These are phyloP conservation scores for Scheffersomyces spartinae DNA, from an alignment of 805 yeast species.

Conservation along the genomic window DNA sequence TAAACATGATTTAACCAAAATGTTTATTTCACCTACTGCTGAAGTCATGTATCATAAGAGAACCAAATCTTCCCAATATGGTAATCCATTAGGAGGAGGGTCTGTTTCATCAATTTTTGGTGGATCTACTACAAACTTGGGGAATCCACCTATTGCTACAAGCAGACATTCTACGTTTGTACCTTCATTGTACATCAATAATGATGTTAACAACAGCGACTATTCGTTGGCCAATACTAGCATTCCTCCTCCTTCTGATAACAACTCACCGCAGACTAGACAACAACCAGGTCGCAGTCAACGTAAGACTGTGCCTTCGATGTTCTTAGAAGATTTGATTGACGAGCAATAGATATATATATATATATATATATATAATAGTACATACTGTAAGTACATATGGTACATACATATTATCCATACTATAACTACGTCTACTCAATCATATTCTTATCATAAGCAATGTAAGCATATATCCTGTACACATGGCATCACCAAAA, in stretches of 20 bases:
- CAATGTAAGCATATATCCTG: no score
- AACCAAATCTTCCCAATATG: no score
- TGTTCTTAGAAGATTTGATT: slow-evolving; percentile 39
- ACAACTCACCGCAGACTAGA: slow-evolving; percentile 4
- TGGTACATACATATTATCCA: no score
- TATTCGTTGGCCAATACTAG: slow-evolving; percentile 8
- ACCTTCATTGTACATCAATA: slow-evolving; percentile 28
- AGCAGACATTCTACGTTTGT: slow-evolving; percentile 18
- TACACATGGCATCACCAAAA: no score
- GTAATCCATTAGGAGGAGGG: no score
- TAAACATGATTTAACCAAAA: slow-evolving; percentile 30
- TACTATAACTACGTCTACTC: no score
- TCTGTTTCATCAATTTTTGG: slow-evolving; percentile 9
- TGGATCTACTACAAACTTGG: slow-evolving; percentile 9
- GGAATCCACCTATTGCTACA: slow-evolving; percentile 10
- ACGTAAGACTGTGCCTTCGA: slow-evolving; percentile 34
- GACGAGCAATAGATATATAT: no score
- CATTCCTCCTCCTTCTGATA: slow-evolving; percentile 4
- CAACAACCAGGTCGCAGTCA: slow-evolving; percentile 14
- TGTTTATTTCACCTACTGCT: slow-evolving; percentile 75
- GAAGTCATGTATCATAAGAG: slow-evolving; percentile 49
- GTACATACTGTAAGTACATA: no score
- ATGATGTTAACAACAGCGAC: slow-evolving; percentile 24
- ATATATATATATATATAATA: no score
- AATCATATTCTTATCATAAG: no score